These are phyloP conservation scores for Hirschfeldia incana DNA, from an alignment of 345 rosid genomes.

Conservation along the genomic window DNA sequence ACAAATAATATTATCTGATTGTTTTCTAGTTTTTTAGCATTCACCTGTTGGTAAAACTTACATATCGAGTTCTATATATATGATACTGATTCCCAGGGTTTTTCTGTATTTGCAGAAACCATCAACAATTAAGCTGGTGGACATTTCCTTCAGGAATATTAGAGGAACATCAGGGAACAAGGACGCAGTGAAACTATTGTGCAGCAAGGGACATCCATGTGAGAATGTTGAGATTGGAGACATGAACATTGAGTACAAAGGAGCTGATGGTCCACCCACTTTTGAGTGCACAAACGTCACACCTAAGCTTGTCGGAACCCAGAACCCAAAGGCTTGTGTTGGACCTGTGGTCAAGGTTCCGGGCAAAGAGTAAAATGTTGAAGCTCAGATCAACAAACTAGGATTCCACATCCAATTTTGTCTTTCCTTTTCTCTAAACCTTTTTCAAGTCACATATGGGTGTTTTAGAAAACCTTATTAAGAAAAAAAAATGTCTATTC, in stretches of 20 bases:
- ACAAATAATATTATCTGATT: neutral
- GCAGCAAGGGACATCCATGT: slow-evolving; percentile 53
- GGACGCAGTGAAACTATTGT: slow-evolving; percentile 47
- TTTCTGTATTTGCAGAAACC: slow-evolving; percentile 37
- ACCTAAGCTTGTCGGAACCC: slow-evolving; percentile 39
- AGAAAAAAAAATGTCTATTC: neutral
- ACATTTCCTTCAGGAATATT: slow-evolving; percentile 52
- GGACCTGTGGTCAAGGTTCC: slow-evolving; percentile 4
- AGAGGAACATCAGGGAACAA: slow-evolving; percentile 48
- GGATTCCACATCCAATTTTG: slow-evolving; percentile 5
- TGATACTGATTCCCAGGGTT: neutral
- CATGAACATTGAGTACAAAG: slow-evolving; percentile 42
- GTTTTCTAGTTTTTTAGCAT: neutral
- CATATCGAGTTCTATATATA: neutral
- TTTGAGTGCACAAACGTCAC: slow-evolving; percentile 44
- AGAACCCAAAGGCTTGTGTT: slow-evolving; percentile 39
- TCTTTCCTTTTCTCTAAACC: neutral
- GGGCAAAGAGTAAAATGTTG: neutral
- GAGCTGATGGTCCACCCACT: slow-evolving; percentile 34
- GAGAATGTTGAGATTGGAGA: slow-evolving; percentile 40
- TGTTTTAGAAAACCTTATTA: neutral
- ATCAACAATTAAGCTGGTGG: slow-evolving; percentile 46
- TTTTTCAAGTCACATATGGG: neutral
- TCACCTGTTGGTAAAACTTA: neutral
- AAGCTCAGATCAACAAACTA: neutral